These are phyloP conservation scores for Colletotrichum truncatum DNA, from an alignment of 2,329 filamentous ascomycete genomes.

Conservation along the genomic window DNA sequence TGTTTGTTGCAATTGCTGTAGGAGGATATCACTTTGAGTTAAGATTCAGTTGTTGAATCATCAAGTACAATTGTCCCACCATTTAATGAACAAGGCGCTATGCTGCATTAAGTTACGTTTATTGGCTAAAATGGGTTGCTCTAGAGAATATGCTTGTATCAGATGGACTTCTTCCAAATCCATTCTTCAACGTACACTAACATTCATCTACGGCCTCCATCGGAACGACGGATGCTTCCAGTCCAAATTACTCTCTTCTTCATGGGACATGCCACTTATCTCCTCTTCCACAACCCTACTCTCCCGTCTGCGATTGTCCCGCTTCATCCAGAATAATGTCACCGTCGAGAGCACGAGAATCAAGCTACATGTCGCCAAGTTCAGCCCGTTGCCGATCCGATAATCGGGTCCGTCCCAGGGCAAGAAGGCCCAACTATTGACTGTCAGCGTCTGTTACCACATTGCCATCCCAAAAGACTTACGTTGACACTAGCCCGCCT, in stretches of 20 bases:
- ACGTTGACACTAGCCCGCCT: conserved; percentile 42
- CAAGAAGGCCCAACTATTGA: conserved; percentile 66
- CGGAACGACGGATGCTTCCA: conserved; percentile 74
- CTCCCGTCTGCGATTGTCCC: conserved; percentile 59
- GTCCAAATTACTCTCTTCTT: conserved; percentile 68
- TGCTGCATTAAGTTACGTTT: no score
- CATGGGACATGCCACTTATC: conserved; percentile 59
- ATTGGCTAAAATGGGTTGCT: no score
- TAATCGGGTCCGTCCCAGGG: conserved; percentile 71
- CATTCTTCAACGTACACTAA: not conserved
- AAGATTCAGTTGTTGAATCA: no score
- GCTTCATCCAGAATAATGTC: conserved; percentile 68
- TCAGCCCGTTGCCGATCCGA: conserved; percentile 76
- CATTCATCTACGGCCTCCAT: conserved; percentile 51
- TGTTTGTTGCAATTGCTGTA: no score
- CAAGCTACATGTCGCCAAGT: conserved; percentile 68
- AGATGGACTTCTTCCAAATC: not conserved
- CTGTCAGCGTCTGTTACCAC: no score
- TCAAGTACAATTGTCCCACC: no score
- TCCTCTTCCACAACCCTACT: conserved; percentile 47
- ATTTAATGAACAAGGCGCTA: no score
- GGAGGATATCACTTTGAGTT: no score
- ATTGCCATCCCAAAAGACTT: not conserved
- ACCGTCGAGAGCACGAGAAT: conserved; percentile 60
- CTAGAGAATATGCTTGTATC: no score